phyloP scores from a whole-genome alignment of 129 eudicot genomes.

The Scalesia atractyloides region DNA sequence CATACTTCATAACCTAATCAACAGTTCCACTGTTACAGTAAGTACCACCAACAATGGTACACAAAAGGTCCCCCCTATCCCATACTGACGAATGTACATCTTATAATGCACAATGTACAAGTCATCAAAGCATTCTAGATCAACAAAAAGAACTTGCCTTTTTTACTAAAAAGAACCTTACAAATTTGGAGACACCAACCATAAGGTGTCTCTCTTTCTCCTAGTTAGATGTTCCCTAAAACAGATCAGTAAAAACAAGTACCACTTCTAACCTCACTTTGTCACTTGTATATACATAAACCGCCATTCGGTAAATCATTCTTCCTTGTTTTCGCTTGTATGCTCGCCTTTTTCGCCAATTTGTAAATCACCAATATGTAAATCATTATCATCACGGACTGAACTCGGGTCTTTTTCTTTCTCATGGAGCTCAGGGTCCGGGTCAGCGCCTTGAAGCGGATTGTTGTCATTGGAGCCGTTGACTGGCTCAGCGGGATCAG shows the following conservation, averaged over 20 bases:
- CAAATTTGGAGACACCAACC: constrained; percentile 33
- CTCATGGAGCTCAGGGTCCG: constrained; percentile 30
- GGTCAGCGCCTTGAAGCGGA: constrained; percentile 14
- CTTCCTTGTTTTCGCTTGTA: constrained; percentile 26
- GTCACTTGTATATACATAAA: constrained; percentile 37
- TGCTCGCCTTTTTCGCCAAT: constrained; percentile 22
- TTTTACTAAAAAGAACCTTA: constrained; percentile 26
- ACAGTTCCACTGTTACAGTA: constrained; percentile 31
- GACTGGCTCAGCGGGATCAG: constrained; percentile 37
- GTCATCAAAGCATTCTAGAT: constrained; percentile 16
- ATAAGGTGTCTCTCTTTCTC: constrained; percentile 29
- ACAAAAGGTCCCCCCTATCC: constrained; percentile 16
- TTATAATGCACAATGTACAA: constrained; percentile 27
- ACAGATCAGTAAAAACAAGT: constrained; percentile 41
- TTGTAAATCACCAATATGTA: constrained; percentile 5
- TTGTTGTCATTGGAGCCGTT: constrained; percentile 21
- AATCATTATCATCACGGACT: constrained; percentile 10
- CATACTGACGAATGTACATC: constrained; percentile 23
- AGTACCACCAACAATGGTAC: constrained; percentile 38
- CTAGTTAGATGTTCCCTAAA: constrained; percentile 31
- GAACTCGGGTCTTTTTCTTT: constrained; percentile 15
- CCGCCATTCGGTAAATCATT: constrained; percentile 6
- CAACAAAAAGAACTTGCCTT: constrained; percentile 9
- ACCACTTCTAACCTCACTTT: constrained; percentile 40
- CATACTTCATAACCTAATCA: constrained; percentile 28